Base-by-base conservation (phyloP, 768 basidiomycete species). In the Podaxis sp. region DNA sequence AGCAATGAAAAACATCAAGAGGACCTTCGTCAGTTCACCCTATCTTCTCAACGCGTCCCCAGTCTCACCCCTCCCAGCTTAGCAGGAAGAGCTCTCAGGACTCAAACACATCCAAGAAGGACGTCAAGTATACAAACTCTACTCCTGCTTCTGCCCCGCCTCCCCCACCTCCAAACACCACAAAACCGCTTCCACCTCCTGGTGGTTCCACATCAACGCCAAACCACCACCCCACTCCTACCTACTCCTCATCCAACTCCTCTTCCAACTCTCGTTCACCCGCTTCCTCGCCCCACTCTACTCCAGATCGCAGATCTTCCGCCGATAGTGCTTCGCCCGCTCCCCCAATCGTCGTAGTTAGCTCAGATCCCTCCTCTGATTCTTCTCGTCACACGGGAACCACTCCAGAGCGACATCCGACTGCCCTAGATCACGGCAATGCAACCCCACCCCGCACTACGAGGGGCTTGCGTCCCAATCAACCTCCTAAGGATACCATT, bases 401-500 rank as follows among this genome's bases (percentile, higher is more conserved):
- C 64, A 74, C 68, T 52, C 80, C 77, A 57, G 83, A 87, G 66
- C 80, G 85, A 49, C 72, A 79, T 55, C 74, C 82, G 27, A 65
- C 80, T 41, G 76, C 76, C 40, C 67, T 82, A 51, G 86, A 87
- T 73, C 76, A 81, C 59, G 70, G 74, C 9, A 80, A 74, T 70
- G 76, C 80, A 9, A 82, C 82, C 1, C 88, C 87, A 22, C 89
- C 91, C 33, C 84, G 91, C 58, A 80, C 85, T 43, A 85, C 82
- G 47, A 80, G 90, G 11, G 78, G 92, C 66, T 87, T 84, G 69
- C 88, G 93, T 67, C 85, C 94, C 58, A 85, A 92, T 63, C 83
- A 87, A 47, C 87, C 86, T 17, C 94, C 95, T 59, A 97, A 95
- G 76, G 97, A 98, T 74, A 98, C 94, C 49, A 98, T 98, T 63